Base-by-base conservation (phyloP, 2,329 filamentous ascomycete genomes). In the Onygenales sp. region DNA sequence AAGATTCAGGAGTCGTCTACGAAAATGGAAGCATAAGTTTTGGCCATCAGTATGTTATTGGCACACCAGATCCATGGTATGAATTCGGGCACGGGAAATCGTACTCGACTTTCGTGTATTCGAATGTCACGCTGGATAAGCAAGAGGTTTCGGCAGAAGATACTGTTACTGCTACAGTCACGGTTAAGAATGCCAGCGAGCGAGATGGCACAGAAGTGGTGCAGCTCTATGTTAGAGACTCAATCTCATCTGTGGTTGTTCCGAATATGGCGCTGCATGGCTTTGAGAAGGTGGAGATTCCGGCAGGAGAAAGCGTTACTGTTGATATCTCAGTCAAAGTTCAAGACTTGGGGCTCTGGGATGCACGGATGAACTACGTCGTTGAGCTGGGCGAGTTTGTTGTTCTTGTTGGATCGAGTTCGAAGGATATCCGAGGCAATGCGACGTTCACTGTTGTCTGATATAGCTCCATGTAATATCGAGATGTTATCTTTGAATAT, bases 361-460 rank as follows among this genome's bases (percentile, higher is more conserved):
- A 81, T 64, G 60, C 69, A 10, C 72, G 68, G 36, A 85, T 87
- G 82, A 71, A 84, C 65, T 89, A 89, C 66, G 83, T 87, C 27
- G 85, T 89, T 39, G 86, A 89, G 74, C 79, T 79, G 2, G 86
- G 86, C 1, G 77, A 83, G 42, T 89, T 89, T 64, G 68, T 75
- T 5, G 71, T 87, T 8, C 72, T 77, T 52, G 78, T 85, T 13
- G 86, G 84, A 2, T 68, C 69, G n/a, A 78, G 73, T 57, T 67
- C 65, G n/a, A 56, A 56, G 51, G 67, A 69, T 62, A 64, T 68
- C 53, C 55, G 65, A 51, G 66, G 61, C 5, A 68, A 64, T 54
- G 59, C 61, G 35, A 68, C 63, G 5, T 66, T 69, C 11, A 51
- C 36, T 13, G 43, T 52, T 35, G 21, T 32, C 3, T 39, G n/a